These are phyloP conservation scores for Calonectria pseudoreteaudii DNA, from an alignment of 2,329 filamentous ascomycete genomes.

Conservation along the genomic window DNA sequence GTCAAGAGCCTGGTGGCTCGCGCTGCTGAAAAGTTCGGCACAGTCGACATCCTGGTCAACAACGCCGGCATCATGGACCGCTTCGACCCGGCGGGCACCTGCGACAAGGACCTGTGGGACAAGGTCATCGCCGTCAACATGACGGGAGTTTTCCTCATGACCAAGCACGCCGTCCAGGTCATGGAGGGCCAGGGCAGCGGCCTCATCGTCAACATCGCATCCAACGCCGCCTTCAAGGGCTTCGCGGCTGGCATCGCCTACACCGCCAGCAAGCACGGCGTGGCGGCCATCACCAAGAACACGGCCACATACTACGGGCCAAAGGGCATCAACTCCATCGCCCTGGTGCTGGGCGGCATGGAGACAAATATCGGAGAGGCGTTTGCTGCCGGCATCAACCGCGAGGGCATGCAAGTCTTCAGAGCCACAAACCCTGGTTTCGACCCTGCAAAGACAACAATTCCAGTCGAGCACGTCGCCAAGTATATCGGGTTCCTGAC, in stretches of 20 bases:
- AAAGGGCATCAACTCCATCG: constrained; percentile 65
- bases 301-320: constrained; percentile 67
- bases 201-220: constrained; percentile 65
- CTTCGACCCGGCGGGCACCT: constrained; percentile 63
- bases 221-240: constrained; percentile 58
- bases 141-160: constrained; percentile 65
- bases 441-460: constrained; percentile 40
- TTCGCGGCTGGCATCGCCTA: constrained; percentile 59
- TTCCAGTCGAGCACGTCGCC: constrained; percentile 52
- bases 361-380: constrained; percentile 66
- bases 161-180: constrained; percentile 59
- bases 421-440: constrained; percentile 43
- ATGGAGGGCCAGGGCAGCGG: constrained; percentile 47
- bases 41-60: constrained; percentile 68
- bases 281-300: constrained; percentile 67
- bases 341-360: constrained; percentile 60
- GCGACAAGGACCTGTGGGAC: constrained; percentile 62
- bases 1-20: constrained; percentile 39
- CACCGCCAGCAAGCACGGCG: constrained; percentile 65
- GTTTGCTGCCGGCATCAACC: constrained; percentile 51
- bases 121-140: constrained; percentile 67
- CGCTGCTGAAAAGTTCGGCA: constrained; percentile 37
- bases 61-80: constrained; percentile 69
- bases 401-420: constrained; percentile 46
- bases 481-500: constrained; percentile 52